Conservation (phyloP, 2,329 filamentous ascomycete genomes). For the Xylariaceae sp. region DNA sequence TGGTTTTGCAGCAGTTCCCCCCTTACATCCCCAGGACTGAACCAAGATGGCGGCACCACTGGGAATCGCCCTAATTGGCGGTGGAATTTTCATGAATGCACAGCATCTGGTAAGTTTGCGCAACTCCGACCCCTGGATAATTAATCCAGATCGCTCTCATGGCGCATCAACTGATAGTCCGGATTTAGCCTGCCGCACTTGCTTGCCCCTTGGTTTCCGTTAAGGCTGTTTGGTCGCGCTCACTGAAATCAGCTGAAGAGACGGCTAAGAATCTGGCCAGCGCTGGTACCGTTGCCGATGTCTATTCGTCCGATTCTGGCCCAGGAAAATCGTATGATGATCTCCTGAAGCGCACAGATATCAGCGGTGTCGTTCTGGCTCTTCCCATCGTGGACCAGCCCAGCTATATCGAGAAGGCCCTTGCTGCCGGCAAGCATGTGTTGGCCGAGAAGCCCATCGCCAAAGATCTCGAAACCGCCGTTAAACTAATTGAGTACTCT, state of each 20-base stretch:
- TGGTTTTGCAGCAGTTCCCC: not conserved
- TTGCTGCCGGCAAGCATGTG: constrained; percentile 64
- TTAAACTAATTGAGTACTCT: constrained; percentile 38
- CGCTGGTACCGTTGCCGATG: constrained; percentile 21
- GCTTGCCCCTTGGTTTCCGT: constrained; percentile 41
- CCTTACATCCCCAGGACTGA: not conserved
- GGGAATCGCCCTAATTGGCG: constrained; percentile 52
- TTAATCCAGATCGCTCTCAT: not conserved
- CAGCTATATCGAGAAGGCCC: constrained; percentile 50
- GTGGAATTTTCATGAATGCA: constrained; percentile 52
- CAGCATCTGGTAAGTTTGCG: constrained; percentile 42
- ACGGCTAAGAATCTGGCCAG: constrained; percentile 33
- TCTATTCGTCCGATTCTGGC: constrained; percentile 31
- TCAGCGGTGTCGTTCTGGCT: constrained; percentile 38
- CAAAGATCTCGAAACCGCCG: constrained; percentile 46
- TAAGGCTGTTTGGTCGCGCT: constrained; percentile 54
- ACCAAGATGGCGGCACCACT: constrained; percentile 34
- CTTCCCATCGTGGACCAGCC: constrained; percentile 60
- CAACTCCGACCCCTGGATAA: not conserved
- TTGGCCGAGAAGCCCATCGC: constrained; percentile 66
- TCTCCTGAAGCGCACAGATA: constrained; percentile 42
- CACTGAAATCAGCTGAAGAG: constrained; percentile 42
- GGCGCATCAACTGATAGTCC: constrained; percentile 17
- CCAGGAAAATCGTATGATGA: constrained; percentile 38
- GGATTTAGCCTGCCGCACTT: constrained; percentile 43